Base-by-base conservation (phyloP, 306 rosid genomes). In the Cicer bijugum region DNA sequence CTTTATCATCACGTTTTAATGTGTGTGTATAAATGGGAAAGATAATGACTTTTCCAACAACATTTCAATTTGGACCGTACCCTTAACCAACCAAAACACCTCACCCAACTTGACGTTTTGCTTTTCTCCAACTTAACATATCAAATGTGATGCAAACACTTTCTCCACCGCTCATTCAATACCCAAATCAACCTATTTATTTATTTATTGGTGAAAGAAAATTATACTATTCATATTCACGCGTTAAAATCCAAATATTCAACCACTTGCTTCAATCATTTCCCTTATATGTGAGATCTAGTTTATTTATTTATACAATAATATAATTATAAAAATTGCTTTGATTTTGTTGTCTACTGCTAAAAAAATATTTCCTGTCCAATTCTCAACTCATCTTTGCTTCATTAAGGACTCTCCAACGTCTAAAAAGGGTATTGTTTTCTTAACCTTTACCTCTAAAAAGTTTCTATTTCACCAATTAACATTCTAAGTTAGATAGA, bases 361-460 rank as follows among this genome's bases (percentile, higher is more conserved):
- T n/a, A 52, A 2, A 40, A 74, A 51, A 38, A 73, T 48, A 42
- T 50, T 33, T 14, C 6, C 16, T 37, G 12, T 19, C 38, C 15
- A 58, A 50, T 15, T 50, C 56, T 50, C 56, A 17, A 2, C 64
- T 11, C 64, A 23, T 23, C 69, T 63, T 40, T 63, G 69, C 9
- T 15, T 9, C 68, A 42, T 52, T 64, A 37, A 58, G 57, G 38
- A 33, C 72, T 35, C 56, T 5, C 20, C 15, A 50, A 2, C 53
- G n/a, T 77, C 84, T 52, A 1, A 62, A 68, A 77, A 55, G 72
- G 84, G 84, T 80, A 71, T 61, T 14, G 52, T 52, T 62, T 58
- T 59, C 71, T 58, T 55, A 55, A 76, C 23, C 68, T 67, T 44
- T 28, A 0, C 10, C 9, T 6, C 23, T 28, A 28, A 28, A 23